Percentiles rank a stretch among this genome's conserved stretches.
Conservation (phyloP, 805 yeast species). For the Myxozyma udenii region DNA sequence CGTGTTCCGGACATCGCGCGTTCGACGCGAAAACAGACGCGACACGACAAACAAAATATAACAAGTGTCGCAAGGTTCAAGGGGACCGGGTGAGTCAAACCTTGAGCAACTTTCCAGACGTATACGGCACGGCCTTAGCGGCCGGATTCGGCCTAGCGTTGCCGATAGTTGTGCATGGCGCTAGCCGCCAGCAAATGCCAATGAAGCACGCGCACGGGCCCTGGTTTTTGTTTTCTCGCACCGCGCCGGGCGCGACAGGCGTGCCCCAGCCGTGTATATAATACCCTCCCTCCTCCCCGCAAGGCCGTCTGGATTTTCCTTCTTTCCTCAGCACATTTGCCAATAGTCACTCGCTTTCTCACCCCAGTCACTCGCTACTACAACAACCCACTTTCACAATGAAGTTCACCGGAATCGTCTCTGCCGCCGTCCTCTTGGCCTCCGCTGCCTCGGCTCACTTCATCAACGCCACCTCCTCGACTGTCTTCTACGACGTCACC, state of each 20-base stretch:
- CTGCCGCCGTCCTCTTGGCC: conserved; percentile 29
- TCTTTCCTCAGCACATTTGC: conserved; percentile 2
- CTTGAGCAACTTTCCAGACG: too few relatives aligned
- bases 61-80: too few relatives aligned
- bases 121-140: neutral
- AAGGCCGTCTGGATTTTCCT: neutral
- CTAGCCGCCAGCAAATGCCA: neutral
- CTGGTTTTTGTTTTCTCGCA: neutral
- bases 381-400: conserved; percentile 15
- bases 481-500: conserved; percentile 48
- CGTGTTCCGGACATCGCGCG: too few relatives aligned
- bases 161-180: neutral
- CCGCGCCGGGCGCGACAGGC: neutral
- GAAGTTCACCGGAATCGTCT: conserved; percentile 30
- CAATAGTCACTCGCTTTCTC: conserved; percentile 4
- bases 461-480: conserved; percentile 41
- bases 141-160: neutral
- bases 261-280: conserved; percentile 8
- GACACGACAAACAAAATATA: too few relatives aligned
- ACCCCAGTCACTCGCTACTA: conserved; percentile 13
- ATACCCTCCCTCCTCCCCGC: conserved; percentile 7
- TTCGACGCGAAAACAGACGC: too few relatives aligned
- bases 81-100: too few relatives aligned
- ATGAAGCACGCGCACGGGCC: conserved; percentile 1
- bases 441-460: conserved; percentile 30